Base-by-base conservation (phyloP, 176 grass and related monocot species). In the Zizania latifolia region DNA sequence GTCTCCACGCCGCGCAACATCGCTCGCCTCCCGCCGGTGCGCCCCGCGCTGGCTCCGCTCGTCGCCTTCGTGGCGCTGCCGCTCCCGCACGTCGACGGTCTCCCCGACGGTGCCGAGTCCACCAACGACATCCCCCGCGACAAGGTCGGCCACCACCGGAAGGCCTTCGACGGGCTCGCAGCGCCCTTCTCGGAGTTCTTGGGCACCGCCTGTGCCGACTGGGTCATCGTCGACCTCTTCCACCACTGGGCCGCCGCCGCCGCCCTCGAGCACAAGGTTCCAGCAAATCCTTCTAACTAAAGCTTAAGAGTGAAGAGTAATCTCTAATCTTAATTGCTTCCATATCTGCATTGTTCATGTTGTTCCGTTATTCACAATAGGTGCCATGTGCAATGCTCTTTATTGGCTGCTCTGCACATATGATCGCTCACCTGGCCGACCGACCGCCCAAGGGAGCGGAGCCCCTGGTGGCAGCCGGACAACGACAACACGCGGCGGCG, bases 81-180 rank as follows among this genome's bases (percentile, higher is more conserved):
- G 1, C 67, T 88, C 10, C 85, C 89, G 1, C 38, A 10, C 2
- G 27, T 84, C 14, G 76, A 74, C 8, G 41, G 63, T 29, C 58
- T 83, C 6, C 73, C 76, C 12, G 36, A 51, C 56, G 61, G 37
- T 35, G 50, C 72, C 4, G 89, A 91, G 62, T 35, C 81, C 46
- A 93, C 80, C 30, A 77, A 16, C 28, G 83, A 93, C 33, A 24
- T 89, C 33, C 75, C 70, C 0, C 13, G 13, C 2, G 40, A 81
- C 1, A 60, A 84, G 46, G 17, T 70, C 29, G 38, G 45, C 1
- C 75, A 66, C 58, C 80, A 81, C 65, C 68, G 62, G 46, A 81
- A 53, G 54, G 86, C 86, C 6, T 78, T 84, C 36, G 86, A 92
- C 60, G 74, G 75, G 29, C 74, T 92, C 38, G 48, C 68, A 22